Evolutionary conservation across 768 basidiomycete genomes (phyloP).

Genomic region (Suillus placidus): DNA sequence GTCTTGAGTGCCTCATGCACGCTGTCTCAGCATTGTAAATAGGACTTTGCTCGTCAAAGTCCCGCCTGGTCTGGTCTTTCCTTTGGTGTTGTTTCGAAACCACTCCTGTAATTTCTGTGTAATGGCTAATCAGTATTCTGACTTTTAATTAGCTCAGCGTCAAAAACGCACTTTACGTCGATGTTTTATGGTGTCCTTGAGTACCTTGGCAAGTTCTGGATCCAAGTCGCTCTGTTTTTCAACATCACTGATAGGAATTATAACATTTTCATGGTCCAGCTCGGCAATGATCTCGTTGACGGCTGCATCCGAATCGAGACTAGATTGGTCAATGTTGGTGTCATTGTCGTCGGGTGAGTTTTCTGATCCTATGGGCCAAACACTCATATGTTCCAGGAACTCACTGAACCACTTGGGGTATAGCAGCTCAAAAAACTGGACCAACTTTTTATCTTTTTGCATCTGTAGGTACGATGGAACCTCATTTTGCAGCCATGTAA

Average conservation of each 20-base stretch:
- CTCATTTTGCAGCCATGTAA: not conserved
- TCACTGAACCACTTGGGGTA: not conserved
- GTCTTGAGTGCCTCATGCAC: not conserved
- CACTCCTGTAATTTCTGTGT: not conserved
- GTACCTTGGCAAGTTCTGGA: too few relatives aligned
- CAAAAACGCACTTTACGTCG: not conserved
- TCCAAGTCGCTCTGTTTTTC: not conserved
- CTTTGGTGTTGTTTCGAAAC: not conserved
- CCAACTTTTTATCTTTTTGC: not conserved
- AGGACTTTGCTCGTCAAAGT: not conserved
- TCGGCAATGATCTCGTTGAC: not conserved
- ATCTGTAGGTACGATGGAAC: not conserved
- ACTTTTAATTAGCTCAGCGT: not conserved
- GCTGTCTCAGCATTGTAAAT: not conserved
- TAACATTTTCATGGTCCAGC: not conserved
- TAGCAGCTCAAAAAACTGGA: not conserved
- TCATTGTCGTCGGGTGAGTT: not conserved
- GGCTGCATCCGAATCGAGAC: not conserved
- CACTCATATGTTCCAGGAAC: not conserved
- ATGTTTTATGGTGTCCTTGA: not conserved
- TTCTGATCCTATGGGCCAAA: not conserved
- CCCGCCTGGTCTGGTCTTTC: not conserved
- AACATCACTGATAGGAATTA: not conserved
- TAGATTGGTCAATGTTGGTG: not conserved
- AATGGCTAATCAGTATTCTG: not conserved